Percentiles rank a stretch among this genome's conserved stretches.
phyloP scores from a whole-genome alignment of 1,284 basidiomycete species.

The Rhodofomes roseus region DNA sequence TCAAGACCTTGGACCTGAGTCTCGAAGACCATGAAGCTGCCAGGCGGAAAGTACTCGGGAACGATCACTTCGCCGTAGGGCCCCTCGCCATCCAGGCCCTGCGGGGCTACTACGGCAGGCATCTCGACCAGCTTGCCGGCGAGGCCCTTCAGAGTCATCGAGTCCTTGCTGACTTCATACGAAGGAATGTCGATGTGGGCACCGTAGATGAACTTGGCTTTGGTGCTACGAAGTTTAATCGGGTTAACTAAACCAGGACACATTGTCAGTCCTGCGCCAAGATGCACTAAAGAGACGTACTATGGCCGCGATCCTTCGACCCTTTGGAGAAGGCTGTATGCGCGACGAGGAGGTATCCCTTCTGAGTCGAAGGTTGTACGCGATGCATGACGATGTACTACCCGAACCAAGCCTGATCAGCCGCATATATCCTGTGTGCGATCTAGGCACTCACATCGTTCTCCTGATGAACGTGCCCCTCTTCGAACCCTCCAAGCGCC shows the following conservation, averaged over 20 bases:
- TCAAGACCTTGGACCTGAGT: constrained; percentile 75
- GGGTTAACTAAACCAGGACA: constrained; percentile 60
- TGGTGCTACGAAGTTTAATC: constrained; percentile 77
- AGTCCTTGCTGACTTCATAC: constrained; percentile 55
- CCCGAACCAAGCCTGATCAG: not conserved
- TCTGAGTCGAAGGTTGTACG: constrained; percentile 86
- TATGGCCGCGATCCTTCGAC: constrained; percentile 72
- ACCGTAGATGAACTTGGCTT: constrained; percentile 78
- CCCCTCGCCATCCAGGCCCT: constrained; percentile 64
- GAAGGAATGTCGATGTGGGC: constrained; percentile 68
- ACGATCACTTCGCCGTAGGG: constrained; percentile 76
- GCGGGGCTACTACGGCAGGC: constrained; percentile 44
- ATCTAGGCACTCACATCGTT: constrained; percentile 64
- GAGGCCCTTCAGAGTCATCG: constrained; percentile 66
- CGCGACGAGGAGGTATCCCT: constrained; percentile 86
- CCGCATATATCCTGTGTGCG: not conserved
- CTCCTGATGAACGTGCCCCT: constrained; percentile 95
- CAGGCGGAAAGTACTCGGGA: constrained; percentile 87
- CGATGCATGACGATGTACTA: constrained; percentile 92
- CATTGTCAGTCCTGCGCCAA: not conserved
- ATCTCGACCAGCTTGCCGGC: constrained; percentile 70
- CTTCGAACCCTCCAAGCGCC: constrained; percentile 76
- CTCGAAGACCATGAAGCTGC: constrained; percentile 87
- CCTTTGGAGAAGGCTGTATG: constrained; percentile 87
- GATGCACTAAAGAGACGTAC: constrained; percentile 42